A percentile compares a stretch with the other conserved stretches of the same genome.
Evolutionary conservation across 1,139 yeast species (phyloP).

Genomic region (Magnusiomyces ingens): DNA sequence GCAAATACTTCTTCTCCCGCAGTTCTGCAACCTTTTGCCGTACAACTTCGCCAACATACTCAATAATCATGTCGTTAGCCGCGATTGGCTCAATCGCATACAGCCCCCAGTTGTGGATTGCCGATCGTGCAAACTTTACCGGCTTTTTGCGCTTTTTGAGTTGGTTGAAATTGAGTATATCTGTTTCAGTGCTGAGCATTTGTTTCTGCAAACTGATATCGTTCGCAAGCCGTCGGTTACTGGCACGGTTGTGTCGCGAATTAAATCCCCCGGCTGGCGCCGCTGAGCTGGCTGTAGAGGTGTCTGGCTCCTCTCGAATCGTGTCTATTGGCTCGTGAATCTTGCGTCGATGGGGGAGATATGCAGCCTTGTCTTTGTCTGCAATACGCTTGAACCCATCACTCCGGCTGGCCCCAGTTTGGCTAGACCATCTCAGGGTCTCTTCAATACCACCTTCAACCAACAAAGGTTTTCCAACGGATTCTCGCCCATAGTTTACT

Average conservation of each 20-base stretch:
- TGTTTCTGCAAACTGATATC: constrained; percentile 80
- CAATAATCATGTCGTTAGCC: constrained; percentile 94
- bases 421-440: constrained; percentile 15
- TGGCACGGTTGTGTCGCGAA: constrained; percentile 83
- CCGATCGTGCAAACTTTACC: constrained; percentile 90
- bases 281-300: constrained; percentile 17
- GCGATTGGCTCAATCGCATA: constrained; percentile 93
- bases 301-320: constrained; percentile 23
- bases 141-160: constrained; percentile 87
- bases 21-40: constrained; percentile 93
- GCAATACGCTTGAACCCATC: constrained; percentile 70
- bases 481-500: constrained; percentile 18
- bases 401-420: constrained; percentile 63
- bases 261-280: constrained; percentile 39
- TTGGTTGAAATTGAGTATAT: constrained; percentile 66
- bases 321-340: constrained; percentile 38
- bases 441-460: constrained; percentile 9
- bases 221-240: constrained; percentile 83
- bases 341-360: constrained; percentile 71
- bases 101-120: constrained; percentile 97
- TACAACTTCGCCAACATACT: constrained; percentile 94
- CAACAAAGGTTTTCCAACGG: constrained; percentile 7
- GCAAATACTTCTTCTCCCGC: constrained; percentile 76
- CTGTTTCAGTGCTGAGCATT: constrained; percentile 74
- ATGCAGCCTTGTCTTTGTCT: constrained; percentile 65